phyloP scores from a whole-genome alignment of 2,329 filamentous ascomycete genomes.

The Trichoderma polysporum region DNA sequence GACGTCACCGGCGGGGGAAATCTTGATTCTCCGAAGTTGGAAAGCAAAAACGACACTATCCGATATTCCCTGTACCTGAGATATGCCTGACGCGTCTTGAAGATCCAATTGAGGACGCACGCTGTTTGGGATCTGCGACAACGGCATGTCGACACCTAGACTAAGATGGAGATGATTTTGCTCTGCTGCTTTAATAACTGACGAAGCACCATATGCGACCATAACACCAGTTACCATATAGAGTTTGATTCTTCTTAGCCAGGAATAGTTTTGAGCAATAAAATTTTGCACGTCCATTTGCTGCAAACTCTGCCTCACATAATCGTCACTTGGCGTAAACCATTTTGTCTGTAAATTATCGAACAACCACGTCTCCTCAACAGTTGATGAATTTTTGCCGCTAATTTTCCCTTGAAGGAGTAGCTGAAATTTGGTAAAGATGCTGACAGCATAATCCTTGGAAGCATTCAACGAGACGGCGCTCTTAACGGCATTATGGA shows the following conservation, averaged over 20 bases:
- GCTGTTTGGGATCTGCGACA: neutral
- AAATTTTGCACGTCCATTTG: neutral
- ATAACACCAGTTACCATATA: neutral
- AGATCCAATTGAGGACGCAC: neutral
- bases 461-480: neutral
- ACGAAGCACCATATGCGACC: neutral
- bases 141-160: neutral
- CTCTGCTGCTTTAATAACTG: neutral
- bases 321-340: neutral
- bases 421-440: neutral
- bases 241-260: neutral
- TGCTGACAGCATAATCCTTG: neutral
- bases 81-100: neutral
- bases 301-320: neutral
- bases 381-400: neutral
- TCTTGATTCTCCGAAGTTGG: neutral
- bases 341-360: neutral
- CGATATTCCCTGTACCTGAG: neutral
- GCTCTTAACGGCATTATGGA: neutral
- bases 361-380: neutral
- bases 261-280: neutral
- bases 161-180: neutral
- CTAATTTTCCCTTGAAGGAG: neutral
- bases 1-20: neutral
- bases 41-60: constrained; percentile 2